Evolutionary conservation across 2,329 filamentous ascomycete species (phyloP), one percentile per base, ranked within the genome.

Genomic region (Keithomyces neogunnii): DNA sequence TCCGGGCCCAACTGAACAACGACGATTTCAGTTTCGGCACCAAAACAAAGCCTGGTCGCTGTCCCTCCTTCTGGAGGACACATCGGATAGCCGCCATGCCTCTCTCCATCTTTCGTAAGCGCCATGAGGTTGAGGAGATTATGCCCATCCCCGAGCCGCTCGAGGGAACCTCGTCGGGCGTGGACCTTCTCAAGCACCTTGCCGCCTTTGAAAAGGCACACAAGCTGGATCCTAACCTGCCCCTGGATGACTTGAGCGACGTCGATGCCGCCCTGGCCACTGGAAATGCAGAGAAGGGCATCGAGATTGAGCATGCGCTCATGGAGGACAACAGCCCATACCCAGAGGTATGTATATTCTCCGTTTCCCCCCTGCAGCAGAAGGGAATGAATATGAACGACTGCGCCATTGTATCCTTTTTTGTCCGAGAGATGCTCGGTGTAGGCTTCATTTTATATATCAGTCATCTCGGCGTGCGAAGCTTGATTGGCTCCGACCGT

Each of bases 251-350:
- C 46, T 67, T 80, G 48, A 77, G 80, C 54, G 78, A 82, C 63
- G 73, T 85, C 54, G 79, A 84, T 53, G 72, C 77, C 44, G 80
- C 75, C 31, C 71, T 83, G 45, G 67, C 73, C 42, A 74, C 73
- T 2, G 72, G 74, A 53, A 77, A 82, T 64, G 70, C 74, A 56
- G 77, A 77, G 58, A 77, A 78, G 63, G 78, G 77, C 50, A 66
- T 78, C 47, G 73, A 76, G 53, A 74, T 84, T 57, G 78, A 82
- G 59, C 74, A 78, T 57, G 77, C 79, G 45, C 66, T 78, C 52
- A 71, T 83, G 60, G 74, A 84, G 61, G 81, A 85, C 52, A 81
- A 85, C 63, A 85, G 82, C 46, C 82, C 82, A 2, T 86, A 85
- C 60, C 80, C 81, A 38, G 82, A 85, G 68, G 80, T 83, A 64